Conservation (phyloP, 805 yeast species). For the Wickerhamomyces ciferrii region DNA sequence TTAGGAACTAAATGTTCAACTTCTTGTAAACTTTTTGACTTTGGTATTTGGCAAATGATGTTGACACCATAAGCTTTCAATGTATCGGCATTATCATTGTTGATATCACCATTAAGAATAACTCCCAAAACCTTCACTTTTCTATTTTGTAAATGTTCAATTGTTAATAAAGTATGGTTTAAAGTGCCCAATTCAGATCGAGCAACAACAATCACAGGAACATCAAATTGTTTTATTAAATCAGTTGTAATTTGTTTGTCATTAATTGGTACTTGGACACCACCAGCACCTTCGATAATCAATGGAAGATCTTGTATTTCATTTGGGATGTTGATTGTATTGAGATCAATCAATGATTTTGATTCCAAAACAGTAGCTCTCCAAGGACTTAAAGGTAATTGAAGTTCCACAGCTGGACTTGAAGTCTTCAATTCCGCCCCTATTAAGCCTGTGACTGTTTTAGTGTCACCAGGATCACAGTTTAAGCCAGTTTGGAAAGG, state of each 20-base stretch:
- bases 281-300: slow-evolving; percentile 27
- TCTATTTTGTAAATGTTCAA: slow-evolving; percentile 17
- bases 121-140: slow-evolving; percentile 18
- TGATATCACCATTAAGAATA: slow-evolving; percentile 20
- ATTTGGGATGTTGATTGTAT: slow-evolving; percentile 16
- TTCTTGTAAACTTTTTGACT: slow-evolving; percentile 8
- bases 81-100: slow-evolving; percentile 17
- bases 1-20: slow-evolving; percentile 1
- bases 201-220: slow-evolving; percentile 22
- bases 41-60: slow-evolving; percentile 29
- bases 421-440: slow-evolving; percentile 5
- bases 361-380: slow-evolving; percentile 19
- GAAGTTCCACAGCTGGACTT: slow-evolving; percentile 14
- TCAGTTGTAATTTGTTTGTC: slow-evolving; percentile 19
- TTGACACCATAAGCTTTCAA: slow-evolving; percentile 17
- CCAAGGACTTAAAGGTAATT: slow-evolving; percentile 24
- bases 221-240: slow-evolving; percentile 14
- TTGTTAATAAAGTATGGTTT: slow-evolving; percentile 24
- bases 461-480: slow-evolving; percentile 22
- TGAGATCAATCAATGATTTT: slow-evolving; percentile 13
- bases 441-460: slow-evolving; percentile 8
- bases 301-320: slow-evolving; percentile 8
- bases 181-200: slow-evolving; percentile 25
- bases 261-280: slow-evolving; percentile 24
- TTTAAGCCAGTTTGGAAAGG: slow-evolving; percentile 26